These are phyloP conservation scores for Rubia peregrina DNA, from an alignment of 305 asterid genomes.

Conservation along the genomic window DNA sequence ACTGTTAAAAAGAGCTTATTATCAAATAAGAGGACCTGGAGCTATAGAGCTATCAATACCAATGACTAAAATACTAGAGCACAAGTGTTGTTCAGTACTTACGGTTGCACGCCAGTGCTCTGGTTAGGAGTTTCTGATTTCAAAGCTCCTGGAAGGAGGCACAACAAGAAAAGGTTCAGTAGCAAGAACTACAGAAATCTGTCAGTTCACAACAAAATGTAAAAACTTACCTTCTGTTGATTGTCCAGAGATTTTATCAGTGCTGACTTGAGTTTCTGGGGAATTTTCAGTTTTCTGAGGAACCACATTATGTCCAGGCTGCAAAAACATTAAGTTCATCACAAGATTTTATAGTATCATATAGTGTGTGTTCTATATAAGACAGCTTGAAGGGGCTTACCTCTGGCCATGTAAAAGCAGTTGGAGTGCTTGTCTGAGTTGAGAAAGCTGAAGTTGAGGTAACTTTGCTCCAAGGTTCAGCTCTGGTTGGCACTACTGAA, in stretches of 20 bases:
- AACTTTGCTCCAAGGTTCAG: background rate
- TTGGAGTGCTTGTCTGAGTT: background rate
- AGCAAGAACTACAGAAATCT: background rate
- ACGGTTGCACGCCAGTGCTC: background rate
- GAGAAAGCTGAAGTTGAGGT: background rate
- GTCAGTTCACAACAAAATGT: background rate
- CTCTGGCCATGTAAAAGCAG: background rate
- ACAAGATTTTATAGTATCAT: background rate
- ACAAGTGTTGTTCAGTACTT: background rate
- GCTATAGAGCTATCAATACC: background rate
- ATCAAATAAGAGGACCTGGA: background rate
- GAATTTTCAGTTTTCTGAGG: constrained; percentile 1
- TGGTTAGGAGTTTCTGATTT: constrained; percentile 1
- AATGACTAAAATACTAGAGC: background rate
- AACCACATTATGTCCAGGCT: background rate
- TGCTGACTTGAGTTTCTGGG: background rate
- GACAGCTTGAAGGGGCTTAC: background rate
- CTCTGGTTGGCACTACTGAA: constrained; percentile 5
- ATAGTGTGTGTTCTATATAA: background rate
- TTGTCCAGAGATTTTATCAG: constrained; percentile 2
- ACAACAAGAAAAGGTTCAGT: background rate
- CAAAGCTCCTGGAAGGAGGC: constrained; percentile 2
- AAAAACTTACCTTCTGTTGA: constrained; percentile 8
- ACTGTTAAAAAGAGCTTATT: too few species aligned
- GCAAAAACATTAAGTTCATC: constrained; percentile 7